Evolutionary conservation across 2,329 filamentous ascomycete genomes (phyloP).

Genomic region (Xylaria polymorpha): DNA sequence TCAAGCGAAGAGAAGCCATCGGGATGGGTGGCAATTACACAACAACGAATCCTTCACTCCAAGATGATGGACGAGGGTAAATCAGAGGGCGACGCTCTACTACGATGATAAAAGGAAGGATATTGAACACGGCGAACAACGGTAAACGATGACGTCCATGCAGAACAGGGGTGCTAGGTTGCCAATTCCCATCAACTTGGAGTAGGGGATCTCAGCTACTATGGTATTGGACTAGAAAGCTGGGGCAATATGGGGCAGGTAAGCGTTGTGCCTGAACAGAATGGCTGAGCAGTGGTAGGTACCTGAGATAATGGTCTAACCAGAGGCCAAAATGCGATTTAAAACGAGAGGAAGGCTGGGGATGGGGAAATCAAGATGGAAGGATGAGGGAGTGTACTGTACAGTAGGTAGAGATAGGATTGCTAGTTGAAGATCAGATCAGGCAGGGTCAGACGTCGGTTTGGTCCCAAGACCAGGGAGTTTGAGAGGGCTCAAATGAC

Average conservation of each 20-base stretch:
- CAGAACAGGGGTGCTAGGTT: conserved; percentile 17
- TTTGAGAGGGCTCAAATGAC: neutral
- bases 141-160: conserved; percentile 24
- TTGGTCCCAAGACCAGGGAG: conserved; percentile 10
- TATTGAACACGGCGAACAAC: neutral
- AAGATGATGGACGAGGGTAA: neutral
- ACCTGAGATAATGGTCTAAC: neutral
- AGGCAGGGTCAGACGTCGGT: conserved; percentile 1
- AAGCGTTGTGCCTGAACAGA: neutral
- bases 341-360: neutral
- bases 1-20: conserved; percentile 82
- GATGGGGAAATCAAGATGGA: neutral
- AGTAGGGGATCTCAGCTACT: neutral
- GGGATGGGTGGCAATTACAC: neutral
- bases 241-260: conserved; percentile 7
- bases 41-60: neutral
- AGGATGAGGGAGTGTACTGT: neutral
- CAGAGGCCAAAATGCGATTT: neutral
- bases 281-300: neutral
- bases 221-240: neutral
- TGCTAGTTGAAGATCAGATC: neutral
- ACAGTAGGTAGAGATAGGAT: neutral
- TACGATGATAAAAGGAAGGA: neutral
- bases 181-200: conserved; percentile 10
- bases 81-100: neutral